Evolutionary conservation across 2,329 filamentous ascomycete genomes (phyloP).

Genomic region (Colletotrichum tabaci): DNA sequence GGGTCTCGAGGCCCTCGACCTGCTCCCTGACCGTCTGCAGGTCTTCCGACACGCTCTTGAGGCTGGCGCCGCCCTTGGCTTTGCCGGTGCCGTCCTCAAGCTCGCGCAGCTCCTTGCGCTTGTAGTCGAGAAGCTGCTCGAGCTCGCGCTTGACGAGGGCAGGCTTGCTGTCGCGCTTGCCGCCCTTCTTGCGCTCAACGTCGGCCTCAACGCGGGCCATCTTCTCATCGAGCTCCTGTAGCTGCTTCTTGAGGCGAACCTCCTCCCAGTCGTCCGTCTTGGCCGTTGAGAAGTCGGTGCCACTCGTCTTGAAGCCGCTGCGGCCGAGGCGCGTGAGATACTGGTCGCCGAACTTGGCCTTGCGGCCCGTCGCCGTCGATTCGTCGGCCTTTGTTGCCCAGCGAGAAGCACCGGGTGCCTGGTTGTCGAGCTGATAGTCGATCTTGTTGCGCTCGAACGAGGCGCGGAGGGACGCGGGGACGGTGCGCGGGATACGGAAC

Average conservation of each 20-base stretch:
- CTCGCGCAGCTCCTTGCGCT: conserved; percentile 83
- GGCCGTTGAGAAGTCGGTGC: conserved; percentile 90
- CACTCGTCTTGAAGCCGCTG: conserved; percentile 83
- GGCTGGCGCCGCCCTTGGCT: conserved; percentile 77
- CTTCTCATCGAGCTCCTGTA: conserved; percentile 90
- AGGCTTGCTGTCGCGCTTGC: conserved; percentile 83
- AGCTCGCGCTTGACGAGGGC: conserved; percentile 94
- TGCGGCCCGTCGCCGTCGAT: conserved; percentile 86
- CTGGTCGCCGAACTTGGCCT: conserved; percentile 97
- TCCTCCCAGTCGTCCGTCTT: conserved; percentile 98
- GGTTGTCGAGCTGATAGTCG: conserved; percentile 92
- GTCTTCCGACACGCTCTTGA: conserved; percentile 88
- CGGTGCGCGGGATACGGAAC: conserved; percentile 90
- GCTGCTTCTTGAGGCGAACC: conserved; percentile 92
- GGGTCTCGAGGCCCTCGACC: conserved; percentile 88
- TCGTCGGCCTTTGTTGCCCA: conserved; percentile 88
- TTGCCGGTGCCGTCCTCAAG: conserved; percentile 80
- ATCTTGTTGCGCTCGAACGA: conserved; percentile 97
- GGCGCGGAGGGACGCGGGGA: conserved; percentile 90
- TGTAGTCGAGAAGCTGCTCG: conserved; percentile 95
- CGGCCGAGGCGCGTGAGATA: conserved; percentile 94
- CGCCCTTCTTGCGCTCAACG: conserved; percentile 74
- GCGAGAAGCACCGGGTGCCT: conserved; percentile 74
- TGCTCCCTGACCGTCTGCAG: conserved; percentile 93
- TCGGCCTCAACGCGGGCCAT: conserved; percentile 85